Evolutionary conservation across 495 filamentous ascomycete genomes (phyloP).

Genomic region (Aspergillus cristatus): DNA sequence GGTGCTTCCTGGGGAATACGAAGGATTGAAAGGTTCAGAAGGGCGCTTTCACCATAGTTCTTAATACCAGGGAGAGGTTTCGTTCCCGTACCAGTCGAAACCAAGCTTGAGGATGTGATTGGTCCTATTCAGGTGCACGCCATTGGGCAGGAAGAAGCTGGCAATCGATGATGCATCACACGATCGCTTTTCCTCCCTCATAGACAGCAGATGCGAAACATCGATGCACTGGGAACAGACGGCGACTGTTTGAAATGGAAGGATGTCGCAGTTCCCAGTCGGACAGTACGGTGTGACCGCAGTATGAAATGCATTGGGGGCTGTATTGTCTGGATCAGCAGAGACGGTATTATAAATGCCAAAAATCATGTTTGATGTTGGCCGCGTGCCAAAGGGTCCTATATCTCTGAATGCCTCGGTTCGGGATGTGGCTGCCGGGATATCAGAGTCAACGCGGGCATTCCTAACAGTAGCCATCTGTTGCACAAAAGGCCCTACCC

Average conservation of each 20-base stretch:
- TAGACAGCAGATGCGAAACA: not conserved
- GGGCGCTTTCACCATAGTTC: not conserved
- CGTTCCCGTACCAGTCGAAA: not conserved
- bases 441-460: not conserved
- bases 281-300: not conserved
- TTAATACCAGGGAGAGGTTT: not conserved
- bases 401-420: not conserved
- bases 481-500: constrained; percentile 1
- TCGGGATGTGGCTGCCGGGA: not conserved
- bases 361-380: too few relatives aligned
- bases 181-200: not conserved
- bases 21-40: not conserved
- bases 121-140: not conserved
- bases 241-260: not conserved
- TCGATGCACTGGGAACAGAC: not conserved
- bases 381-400: too few relatives aligned
- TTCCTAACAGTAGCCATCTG: not conserved
- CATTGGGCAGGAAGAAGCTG: not conserved
- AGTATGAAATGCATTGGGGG: not conserved
- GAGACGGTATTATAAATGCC: too few relatives aligned
- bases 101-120: not conserved
- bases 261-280: not conserved
- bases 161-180: not conserved
- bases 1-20: not conserved
- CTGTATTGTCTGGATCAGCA: too few relatives aligned